Conservation (phyloP, 305 asterid genomes). For the Solanum hybrid region DNA sequence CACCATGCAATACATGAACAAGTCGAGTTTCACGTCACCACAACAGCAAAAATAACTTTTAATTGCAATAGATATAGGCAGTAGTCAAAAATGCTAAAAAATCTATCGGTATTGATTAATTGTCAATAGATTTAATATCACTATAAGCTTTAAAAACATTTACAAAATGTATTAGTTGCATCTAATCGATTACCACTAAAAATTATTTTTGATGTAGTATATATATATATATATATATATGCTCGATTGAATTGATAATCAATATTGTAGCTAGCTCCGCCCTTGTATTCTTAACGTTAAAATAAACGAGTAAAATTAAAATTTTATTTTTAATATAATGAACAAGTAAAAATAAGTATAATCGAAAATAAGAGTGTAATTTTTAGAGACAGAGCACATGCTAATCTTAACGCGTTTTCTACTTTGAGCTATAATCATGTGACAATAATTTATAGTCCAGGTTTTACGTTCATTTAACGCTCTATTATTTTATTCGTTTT, state of each 20-base stretch:
- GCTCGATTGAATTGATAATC: neutral
- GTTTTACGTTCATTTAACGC: neutral
- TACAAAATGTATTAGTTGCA: too few relatives aligned
- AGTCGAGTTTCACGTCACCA: neutral
- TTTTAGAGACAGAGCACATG: neutral
- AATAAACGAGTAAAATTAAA: neutral
- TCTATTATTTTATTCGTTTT: neutral
- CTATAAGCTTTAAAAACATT: too few relatives aligned
- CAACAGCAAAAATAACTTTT: too few relatives aligned
- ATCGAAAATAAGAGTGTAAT: neutral
- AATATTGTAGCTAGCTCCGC: neutral
- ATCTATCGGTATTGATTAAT: too few relatives aligned
- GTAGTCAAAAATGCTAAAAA: too few relatives aligned
- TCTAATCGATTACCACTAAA: too few relatives aligned
- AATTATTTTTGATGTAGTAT: too few relatives aligned
- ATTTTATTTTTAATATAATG: neutral
- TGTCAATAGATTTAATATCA: too few relatives aligned
- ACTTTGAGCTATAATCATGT: neutral
- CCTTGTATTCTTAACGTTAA: neutral
- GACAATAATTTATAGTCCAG: neutral
- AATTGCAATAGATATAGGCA: too few relatives aligned
- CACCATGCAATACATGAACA: neutral
- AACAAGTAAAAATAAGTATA: neutral
- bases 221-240: too few relatives aligned
- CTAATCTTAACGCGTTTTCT: neutral